phyloP scores from a whole-genome alignment of 176 grass and related monocot genomes.

The Aechmea fasciata region DNA sequence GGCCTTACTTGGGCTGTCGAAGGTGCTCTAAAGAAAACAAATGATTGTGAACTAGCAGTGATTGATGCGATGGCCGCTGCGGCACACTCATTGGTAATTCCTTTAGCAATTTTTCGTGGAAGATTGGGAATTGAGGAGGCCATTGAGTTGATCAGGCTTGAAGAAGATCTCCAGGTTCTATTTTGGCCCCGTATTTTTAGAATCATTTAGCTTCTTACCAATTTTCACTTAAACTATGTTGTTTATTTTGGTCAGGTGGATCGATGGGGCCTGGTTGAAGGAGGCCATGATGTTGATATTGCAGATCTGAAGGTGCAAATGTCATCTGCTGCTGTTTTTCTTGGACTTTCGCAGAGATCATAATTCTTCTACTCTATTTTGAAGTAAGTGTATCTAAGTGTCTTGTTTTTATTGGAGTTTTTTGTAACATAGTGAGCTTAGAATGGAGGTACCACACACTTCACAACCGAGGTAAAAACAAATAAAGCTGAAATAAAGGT shows the following conservation, averaged over 20 bases:
- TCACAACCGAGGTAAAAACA: too few species aligned
- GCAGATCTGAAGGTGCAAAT: slow-evolving; percentile 88
- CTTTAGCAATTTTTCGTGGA: slow-evolving; percentile 60
- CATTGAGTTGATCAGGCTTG: slow-evolving; percentile 80
- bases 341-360: slow-evolving; percentile 41
- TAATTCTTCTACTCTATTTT: slow-evolving; percentile 21
- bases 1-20: slow-evolving; percentile 51
- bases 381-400: background rate
- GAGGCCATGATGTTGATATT: slow-evolving; percentile 92
- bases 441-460: too few species aligned
- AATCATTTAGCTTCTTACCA: slow-evolving; percentile 7
- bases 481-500: too few species aligned
- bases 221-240: slow-evolving; percentile 14
- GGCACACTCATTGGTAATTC: slow-evolving; percentile 84
- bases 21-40: slow-evolving; percentile 48
- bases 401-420: background rate
- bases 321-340: slow-evolving; percentile 73
- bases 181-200: slow-evolving; percentile 5
- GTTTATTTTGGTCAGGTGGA: slow-evolving; percentile 42
- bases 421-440: background rate
- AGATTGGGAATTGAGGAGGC: slow-evolving; percentile 72
- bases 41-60: slow-evolving; percentile 60
- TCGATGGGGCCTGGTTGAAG: slow-evolving; percentile 94
- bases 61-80: slow-evolving; percentile 93
- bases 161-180: slow-evolving; percentile 87